phyloP scores from a whole-genome alignment of 306 rosid species.

The Malus asiatica region DNA sequence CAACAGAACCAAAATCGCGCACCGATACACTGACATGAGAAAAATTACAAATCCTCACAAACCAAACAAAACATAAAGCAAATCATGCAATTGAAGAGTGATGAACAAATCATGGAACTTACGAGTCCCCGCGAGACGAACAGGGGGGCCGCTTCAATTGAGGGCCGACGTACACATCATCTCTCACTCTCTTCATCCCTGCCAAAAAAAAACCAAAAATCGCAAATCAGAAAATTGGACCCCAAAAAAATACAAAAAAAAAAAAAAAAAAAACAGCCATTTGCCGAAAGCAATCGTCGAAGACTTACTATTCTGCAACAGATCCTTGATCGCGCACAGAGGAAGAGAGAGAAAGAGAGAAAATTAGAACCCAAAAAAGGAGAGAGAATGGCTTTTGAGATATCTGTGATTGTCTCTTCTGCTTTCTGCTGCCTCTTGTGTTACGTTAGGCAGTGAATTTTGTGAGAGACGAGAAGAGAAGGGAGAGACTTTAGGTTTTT shows the following conservation, averaged over 20 bases:
- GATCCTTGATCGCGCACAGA: background rate
- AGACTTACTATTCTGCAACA: background rate
- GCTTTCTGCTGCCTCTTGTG: background rate
- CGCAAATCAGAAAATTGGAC: background rate
- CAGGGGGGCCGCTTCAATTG: conserved; percentile 57
- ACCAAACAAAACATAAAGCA: conserved; percentile 12
- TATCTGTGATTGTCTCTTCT: background rate
- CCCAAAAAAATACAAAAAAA: no score
- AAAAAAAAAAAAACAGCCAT: background rate
- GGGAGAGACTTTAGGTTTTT: background rate
- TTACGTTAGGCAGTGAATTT: background rate
- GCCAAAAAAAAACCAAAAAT: background rate
- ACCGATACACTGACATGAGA: background rate
- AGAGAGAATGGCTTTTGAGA: background rate
- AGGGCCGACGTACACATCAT: conserved; percentile 46
- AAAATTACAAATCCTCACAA: background rate
- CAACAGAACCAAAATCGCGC: background rate
- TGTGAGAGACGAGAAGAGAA: background rate
- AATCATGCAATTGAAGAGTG: conserved; percentile 18
- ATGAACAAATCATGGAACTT: conserved; percentile 13
- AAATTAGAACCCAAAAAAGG: background rate
- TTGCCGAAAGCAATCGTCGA: background rate
- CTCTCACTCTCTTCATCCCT: conserved; percentile 66
- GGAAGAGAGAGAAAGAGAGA: background rate
- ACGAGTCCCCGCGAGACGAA: conserved; percentile 66